Conservation (phyloP, 2,329 filamentous ascomycete species). For the Helotiales sp. region DNA sequence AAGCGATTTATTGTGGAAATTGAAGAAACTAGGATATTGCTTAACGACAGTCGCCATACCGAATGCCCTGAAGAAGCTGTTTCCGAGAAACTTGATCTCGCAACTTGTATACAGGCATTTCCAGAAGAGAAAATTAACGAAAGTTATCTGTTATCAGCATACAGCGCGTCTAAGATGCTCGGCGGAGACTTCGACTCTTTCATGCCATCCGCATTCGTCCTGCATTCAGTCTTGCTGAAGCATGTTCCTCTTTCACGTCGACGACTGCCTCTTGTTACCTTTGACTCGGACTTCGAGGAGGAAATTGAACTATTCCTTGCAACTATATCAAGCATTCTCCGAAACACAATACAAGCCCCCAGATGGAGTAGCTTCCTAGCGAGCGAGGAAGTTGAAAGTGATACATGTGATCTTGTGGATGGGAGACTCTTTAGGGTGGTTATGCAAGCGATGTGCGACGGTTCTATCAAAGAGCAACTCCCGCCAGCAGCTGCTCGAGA, state of each 20-base stretch:
- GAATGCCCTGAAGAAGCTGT: no score
- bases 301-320: constrained; percentile 47
- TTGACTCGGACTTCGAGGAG: constrained; percentile 41
- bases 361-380: constrained; percentile 35
- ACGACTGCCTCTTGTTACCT: constrained; percentile 43
- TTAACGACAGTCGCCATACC: no score
- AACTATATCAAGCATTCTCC: constrained; percentile 43
- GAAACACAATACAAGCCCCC: constrained; percentile 45
- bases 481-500: no score
- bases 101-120: constrained; percentile 22
- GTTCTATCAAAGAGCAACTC: constrained; percentile 26
- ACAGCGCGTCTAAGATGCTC: constrained; percentile 42
- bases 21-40: no score
- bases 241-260: constrained; percentile 49
- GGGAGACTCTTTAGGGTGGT: constrained; percentile 50
- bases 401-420: constrained; percentile 61
- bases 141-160: constrained; percentile 41
- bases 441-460: constrained; percentile 39
- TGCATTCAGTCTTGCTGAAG: constrained; percentile 50
- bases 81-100: no score
- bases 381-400: constrained; percentile 43
- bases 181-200: constrained; percentile 39
- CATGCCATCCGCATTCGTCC: constrained; percentile 47
- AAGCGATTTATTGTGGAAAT: constrained; percentile 14
- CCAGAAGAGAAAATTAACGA: constrained; percentile 41